Evolutionary conservation across 1,284 basidiomycete species (phyloP), one percentile per base, ranked within the genome.

Genomic region (Grifola frondosa): DNA sequence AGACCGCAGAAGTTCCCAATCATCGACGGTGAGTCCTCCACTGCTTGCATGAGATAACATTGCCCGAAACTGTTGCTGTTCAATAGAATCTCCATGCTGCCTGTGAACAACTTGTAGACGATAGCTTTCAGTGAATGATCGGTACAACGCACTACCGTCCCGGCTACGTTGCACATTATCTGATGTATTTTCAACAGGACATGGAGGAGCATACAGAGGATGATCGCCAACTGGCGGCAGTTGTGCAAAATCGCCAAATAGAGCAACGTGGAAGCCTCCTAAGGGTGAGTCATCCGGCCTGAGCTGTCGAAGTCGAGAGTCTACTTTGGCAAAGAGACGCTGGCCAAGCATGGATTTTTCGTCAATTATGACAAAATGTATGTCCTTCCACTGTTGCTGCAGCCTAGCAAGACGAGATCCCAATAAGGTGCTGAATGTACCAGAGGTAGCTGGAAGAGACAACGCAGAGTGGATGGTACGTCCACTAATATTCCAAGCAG

Each of bases 261-360:
- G 23, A 4, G 16, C 15, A n/a, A 30, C 25, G 30, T 38, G 37
- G 26, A 38, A 38, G 4, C 37, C 37, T 5, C 37, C 37, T n/a
- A 38, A 38, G 11, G 37, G 37, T 13, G 25, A 13, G 25, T 38
- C 26, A 3, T 20, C 4, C 13, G 37, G 37, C 10, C 16, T 19
- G 10, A 38, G 26, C 23, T 38, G 37, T 15, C 26, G 37, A 16
- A 38, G 19, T 3, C 37, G 37, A 5, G 37, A 3, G 26, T 38
- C 26, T 4, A 30, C 5, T 17, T 38, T 38, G 3, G 26, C 16
- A 12, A 38, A 30, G 16, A 38, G 37, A 8, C 26, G 37, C 15
- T 38, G 37, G 9, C 37, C 37, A 5, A 38, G 37, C 37, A 38
- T 38, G 17, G 37, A 38, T 21, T 38, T n/a, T 38, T 38, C 26